Evolutionary conservation across 257 asterid genomes (phyloP).

Genomic region (Knoxia roxburghii): DNA sequence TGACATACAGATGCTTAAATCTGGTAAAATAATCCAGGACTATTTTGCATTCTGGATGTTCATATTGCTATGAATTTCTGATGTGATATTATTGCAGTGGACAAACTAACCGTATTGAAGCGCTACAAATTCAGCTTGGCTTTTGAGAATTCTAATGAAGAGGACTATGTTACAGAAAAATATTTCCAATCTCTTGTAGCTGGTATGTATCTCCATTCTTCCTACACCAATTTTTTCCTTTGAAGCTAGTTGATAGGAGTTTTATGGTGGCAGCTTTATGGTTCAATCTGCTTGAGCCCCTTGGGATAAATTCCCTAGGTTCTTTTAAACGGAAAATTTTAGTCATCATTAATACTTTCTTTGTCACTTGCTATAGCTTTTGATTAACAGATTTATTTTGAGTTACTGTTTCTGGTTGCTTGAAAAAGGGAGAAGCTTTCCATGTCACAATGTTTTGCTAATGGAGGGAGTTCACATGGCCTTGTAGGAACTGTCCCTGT

Average conservation of each 20-base stretch:
- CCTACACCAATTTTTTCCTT: background rate
- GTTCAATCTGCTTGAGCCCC: background rate
- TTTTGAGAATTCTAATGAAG: slow-evolving; percentile 94
- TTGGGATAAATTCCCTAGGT: background rate
- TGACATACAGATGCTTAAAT: background rate
- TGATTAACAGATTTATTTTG: background rate
- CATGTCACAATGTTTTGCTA: slow-evolving; percentile 21
- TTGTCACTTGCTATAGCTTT: background rate
- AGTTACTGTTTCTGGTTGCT: background rate
- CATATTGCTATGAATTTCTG: background rate
- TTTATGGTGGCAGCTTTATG: slow-evolving; percentile 4
- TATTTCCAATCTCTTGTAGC: slow-evolving; percentile 96
- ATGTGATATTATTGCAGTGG: slow-evolving; percentile 58
- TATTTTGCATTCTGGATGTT: background rate
- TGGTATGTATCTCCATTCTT: slow-evolving; percentile 39
- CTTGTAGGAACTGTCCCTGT: slow-evolving; percentile 78
- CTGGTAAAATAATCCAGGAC: background rate
- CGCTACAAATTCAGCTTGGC: slow-evolving; percentile 91
- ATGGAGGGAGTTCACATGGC: slow-evolving; percentile 8
- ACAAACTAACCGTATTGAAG: slow-evolving; percentile 74
- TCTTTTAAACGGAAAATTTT: background rate
- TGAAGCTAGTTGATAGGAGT: background rate
- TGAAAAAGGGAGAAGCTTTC: background rate
- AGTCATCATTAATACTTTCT: background rate
- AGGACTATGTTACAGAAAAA: slow-evolving; percentile 95